A percentile compares a stretch with the other conserved stretches of the same genome.
phyloP scores from a whole-genome alignment of 371 early-diverging fungal genomes.

The Syncephalastrum contaminatum region DNA sequence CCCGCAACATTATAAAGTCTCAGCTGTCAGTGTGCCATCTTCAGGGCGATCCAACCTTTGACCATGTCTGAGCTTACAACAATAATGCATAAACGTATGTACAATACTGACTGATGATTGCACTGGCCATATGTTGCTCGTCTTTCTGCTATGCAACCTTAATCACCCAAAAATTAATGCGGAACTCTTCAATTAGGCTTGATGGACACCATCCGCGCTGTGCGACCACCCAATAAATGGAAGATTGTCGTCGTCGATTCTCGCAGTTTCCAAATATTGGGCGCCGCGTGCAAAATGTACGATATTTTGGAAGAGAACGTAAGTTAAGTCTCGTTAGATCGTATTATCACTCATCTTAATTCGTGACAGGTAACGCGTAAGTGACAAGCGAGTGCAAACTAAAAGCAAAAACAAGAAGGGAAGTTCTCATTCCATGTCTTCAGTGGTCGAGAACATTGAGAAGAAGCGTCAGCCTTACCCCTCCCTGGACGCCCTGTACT shows the following conservation, averaged over 20 bases:
- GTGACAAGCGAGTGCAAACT: slow-evolving; percentile 3
- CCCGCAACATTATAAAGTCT: too few species aligned
- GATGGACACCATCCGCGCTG: slow-evolving; percentile 66
- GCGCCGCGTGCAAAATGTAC: slow-evolving; percentile 85
- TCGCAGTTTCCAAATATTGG: slow-evolving; percentile 76
- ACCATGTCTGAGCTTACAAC: slow-evolving; percentile 25
- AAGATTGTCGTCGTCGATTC: slow-evolving; percentile 94
- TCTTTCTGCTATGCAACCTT: background rate
- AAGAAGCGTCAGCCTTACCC: slow-evolving; percentile 83
- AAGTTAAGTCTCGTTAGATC: slow-evolving; percentile 29
- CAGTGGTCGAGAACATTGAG: slow-evolving; percentile 75
- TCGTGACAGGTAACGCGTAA: slow-evolving; percentile 31
- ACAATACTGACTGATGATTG: background rate
- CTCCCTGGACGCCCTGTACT: slow-evolving; percentile 88
- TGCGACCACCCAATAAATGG: slow-evolving; percentile 73
- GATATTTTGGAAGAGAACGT: slow-evolving; percentile 96
- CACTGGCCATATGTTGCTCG: background rate
- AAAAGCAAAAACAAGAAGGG: background rate
- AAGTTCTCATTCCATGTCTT: background rate
- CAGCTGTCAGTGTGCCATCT: too few species aligned
- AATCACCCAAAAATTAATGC: background rate
- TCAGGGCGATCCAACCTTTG: background rate
- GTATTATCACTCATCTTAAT: background rate
- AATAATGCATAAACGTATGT: slow-evolving; percentile 40
- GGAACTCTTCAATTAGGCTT: slow-evolving; percentile 47